Evolutionary conservation across 1,284 basidiomycete genomes (phyloP).

Genomic region (Moniliophthora roreri): DNA sequence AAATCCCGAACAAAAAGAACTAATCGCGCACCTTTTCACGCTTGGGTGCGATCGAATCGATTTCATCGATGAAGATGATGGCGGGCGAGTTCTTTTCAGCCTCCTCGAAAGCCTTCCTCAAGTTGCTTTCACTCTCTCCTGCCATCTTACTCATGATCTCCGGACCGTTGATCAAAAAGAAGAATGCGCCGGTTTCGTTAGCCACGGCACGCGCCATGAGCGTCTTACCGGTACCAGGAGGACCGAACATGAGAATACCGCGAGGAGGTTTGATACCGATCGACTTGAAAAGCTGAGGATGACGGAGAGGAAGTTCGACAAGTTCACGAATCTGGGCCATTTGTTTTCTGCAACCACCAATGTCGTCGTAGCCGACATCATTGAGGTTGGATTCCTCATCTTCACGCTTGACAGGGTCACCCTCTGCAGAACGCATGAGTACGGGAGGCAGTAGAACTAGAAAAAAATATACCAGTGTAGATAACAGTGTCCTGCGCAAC

Average conservation of each 20-base stretch:
- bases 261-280: constrained; percentile 99
- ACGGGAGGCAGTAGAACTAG: constrained; percentile 15
- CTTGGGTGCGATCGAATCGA: constrained; percentile 99
- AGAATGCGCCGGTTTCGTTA: constrained; percentile 99
- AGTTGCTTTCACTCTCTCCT: constrained; percentile 95
- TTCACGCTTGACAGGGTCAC: constrained; percentile 97
- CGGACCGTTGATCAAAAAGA: constrained; percentile 99
- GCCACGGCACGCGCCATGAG: constrained; percentile 99
- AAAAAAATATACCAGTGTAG: constrained; percentile 66
- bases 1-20: not conserved
- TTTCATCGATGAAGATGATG: constrained; percentile 99
- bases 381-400: constrained; percentile 97
- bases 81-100: constrained; percentile 99
- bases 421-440: constrained; percentile 58
- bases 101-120: constrained; percentile 98
- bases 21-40: constrained; percentile 82
- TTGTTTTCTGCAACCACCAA: constrained; percentile 98
- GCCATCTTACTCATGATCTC: constrained; percentile 99
- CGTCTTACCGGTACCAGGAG: constrained; percentile 97
- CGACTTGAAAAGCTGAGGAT: constrained; percentile 99
- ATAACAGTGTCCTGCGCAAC: constrained; percentile 97
- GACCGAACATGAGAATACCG: constrained; percentile 95
- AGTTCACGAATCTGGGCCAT: constrained; percentile 99
- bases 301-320: constrained; percentile 95
- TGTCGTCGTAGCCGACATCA: constrained; percentile 99